Conservation (phyloP, 1,284 basidiomycete genomes). For the Leccinum pachyderme region DNA sequence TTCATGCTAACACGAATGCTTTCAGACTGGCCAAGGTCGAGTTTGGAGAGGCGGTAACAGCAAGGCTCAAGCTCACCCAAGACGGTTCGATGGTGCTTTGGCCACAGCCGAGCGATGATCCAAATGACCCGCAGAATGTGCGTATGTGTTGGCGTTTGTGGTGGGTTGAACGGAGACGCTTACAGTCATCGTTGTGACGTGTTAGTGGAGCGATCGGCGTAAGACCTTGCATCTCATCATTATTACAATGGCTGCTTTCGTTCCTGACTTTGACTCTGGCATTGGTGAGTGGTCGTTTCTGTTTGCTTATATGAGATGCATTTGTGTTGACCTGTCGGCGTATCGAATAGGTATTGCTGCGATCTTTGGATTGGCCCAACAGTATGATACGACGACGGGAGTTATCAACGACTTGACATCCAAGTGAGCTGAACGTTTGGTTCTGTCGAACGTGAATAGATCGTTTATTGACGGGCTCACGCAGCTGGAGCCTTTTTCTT, state of each 20-base stretch:
- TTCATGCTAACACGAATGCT: background rate
- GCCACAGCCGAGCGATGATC: conserved; percentile 54
- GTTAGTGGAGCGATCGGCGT: conserved; percentile 42
- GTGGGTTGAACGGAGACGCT: background rate
- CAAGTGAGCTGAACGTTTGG: conserved; percentile 36
- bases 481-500: conserved; percentile 58
- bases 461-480: background rate
- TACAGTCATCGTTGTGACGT: background rate
- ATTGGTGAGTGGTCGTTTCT: conserved; percentile 36
- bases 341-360: conserved; percentile 45
- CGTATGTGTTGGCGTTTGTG: conserved; percentile 2
- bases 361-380: conserved; percentile 49
- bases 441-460: background rate
- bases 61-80: conserved; percentile 44
- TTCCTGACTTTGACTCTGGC: conserved; percentile 55
- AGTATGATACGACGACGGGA: conserved; percentile 50
- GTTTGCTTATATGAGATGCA: too few relatives aligned
- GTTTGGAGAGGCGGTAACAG: conserved; percentile 46
- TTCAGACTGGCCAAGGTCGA: conserved; percentile 52
- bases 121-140: conserved; percentile 57
- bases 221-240: conserved; percentile 49
- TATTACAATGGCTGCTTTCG: conserved; percentile 49
- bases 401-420: conserved; percentile 56
- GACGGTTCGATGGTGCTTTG: conserved; percentile 52
- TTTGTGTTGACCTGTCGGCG: background rate